These are phyloP conservation scores for Dysphania ambrosioides DNA, from an alignment of 148 eudicot genomes.

Conservation along the genomic window DNA sequence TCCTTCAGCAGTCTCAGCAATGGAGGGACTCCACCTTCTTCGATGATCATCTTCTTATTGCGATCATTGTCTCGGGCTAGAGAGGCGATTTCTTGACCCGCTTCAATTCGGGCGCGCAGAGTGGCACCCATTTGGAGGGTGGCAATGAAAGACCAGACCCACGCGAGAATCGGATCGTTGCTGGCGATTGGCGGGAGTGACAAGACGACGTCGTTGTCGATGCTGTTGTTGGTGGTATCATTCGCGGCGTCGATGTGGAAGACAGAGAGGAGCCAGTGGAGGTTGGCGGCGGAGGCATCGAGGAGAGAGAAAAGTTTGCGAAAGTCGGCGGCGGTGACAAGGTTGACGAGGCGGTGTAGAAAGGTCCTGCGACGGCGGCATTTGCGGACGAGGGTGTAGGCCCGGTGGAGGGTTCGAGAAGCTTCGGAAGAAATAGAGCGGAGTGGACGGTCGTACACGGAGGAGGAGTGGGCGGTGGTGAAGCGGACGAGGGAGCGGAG, in stretches of 20 bases:
- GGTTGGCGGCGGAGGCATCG: slow-evolving; percentile 56
- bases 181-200: slow-evolving; percentile 80
- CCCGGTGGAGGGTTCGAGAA: slow-evolving; percentile 33
- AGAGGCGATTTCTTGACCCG: slow-evolving; percentile 46
- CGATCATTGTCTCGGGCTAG: slow-evolving; percentile 68
- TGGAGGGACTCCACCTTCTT: slow-evolving; percentile 72
- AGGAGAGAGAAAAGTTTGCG: slow-evolving; percentile 38
- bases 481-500: slow-evolving; percentile 54
- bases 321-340: slow-evolving; percentile 61
- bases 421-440: slow-evolving; percentile 48
- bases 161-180: slow-evolving; percentile 71
- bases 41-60: slow-evolving; percentile 65
- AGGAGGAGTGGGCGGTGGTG: slow-evolving; percentile 19
- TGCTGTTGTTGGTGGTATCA: neutral
- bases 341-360: slow-evolving; percentile 45
- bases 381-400: slow-evolving; percentile 43
- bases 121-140: slow-evolving; percentile 37
- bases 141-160: slow-evolving; percentile 74
- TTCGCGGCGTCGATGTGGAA: slow-evolving; percentile 28
- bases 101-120: slow-evolving; percentile 44
- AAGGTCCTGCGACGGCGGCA: slow-evolving; percentile 56
- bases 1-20: slow-evolving; percentile 64
- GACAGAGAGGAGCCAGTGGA: slow-evolving; percentile 60
- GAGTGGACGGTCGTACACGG: slow-evolving; percentile 55
- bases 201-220: slow-evolving; percentile 23